phyloP scores from a whole-genome alignment of 202 grass and related monocot genomes.

The Elaeis oleifera region DNA sequence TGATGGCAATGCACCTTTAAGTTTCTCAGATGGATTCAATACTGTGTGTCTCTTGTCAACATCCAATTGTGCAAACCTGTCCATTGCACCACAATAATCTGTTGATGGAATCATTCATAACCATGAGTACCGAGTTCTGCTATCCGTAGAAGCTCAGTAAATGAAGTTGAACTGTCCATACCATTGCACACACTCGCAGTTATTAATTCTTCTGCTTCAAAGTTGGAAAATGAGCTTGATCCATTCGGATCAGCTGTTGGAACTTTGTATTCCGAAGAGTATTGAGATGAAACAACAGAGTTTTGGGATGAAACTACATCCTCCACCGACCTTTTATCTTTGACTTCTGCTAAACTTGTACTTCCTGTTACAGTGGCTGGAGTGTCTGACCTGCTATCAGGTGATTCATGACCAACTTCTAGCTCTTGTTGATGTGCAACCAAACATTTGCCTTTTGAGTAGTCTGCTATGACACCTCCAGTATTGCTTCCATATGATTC shows the following conservation, averaged over 20 bases:
- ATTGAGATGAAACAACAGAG: slow-evolving; percentile 48
- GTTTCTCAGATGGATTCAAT: not conserved
- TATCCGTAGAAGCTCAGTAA: slow-evolving; percentile 48
- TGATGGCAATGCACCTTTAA: slow-evolving; percentile 29
- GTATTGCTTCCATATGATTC: slow-evolving; percentile 41
- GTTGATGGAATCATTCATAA: slow-evolving; percentile 15
- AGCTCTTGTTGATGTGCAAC: slow-evolving; percentile 19
- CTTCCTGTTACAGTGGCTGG: slow-evolving; percentile 18
- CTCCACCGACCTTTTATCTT: slow-evolving; percentile 40
- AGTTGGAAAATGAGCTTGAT: slow-evolving; percentile 35
- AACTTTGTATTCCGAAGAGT: slow-evolving; percentile 39
- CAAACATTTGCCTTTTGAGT: slow-evolving; percentile 15
- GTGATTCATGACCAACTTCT: slow-evolving; percentile 11
- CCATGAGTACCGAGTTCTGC: slow-evolving; percentile 34
- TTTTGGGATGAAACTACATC: slow-evolving; percentile 63
- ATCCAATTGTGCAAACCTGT: no score
- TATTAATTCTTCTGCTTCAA: slow-evolving; percentile 25
- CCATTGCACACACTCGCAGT: slow-evolving; percentile 21
- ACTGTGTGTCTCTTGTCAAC: not conserved
- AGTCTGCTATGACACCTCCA: slow-evolving; percentile 17
- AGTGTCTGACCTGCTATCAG: slow-evolving; percentile 36
- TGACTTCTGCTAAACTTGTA: slow-evolving; percentile 28
- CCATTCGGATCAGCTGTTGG: slow-evolving; percentile 28
- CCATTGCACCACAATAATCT: not conserved
- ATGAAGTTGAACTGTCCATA: slow-evolving; percentile 35